Evolutionary conservation across 305 asterid genomes (phyloP), one percentile per base, ranked within the genome.

Genomic region (Euphrasia arctica): DNA sequence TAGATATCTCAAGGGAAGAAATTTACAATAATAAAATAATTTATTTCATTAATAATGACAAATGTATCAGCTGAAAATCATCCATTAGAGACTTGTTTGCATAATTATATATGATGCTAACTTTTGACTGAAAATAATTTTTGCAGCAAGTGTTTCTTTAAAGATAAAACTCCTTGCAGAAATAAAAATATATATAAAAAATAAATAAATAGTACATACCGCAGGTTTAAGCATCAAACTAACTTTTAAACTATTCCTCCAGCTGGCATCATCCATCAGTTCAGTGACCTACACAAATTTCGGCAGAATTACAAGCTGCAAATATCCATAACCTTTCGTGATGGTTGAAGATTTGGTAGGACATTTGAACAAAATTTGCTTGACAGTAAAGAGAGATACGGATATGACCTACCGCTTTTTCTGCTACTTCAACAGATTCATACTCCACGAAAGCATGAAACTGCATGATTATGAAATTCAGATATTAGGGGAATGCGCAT

Each of bases 391-490:
- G 32, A 27, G 4, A 41, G 48, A 7, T 13, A 42, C 4, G 51
- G 58, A 71, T 29, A 60, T 61, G 56, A 36, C 80, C 49, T 75
- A 89, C 96, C 70, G 95, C 96, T 68, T 77, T 86, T 74, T 86
- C 96, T 50, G 96, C 90, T 43, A 75, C 78, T 66, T 89, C 96
- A 68, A 73, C 72, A 58, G 95, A 74, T 59, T 86, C 95, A 62
- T 89, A 89, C 78, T 89, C 96, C 77, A 86, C 92, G 79, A 86
- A 89, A 66, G 88, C 87, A 14, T 89, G 95, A 80, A 89, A 77
- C 96, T 89, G 77, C 83, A 82, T 9, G 28, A 63, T 32, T 12
- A 56, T 29, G 6, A 29, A 29, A 52, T 52, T 52, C 57, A 52
- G 31, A 6, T 5, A 18, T 51, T 51, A 51, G 59, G 27, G 43